Evolutionary conservation across 768 basidiomycete genomes (phyloP).

Genomic region (Russula griseocarnosa): DNA sequence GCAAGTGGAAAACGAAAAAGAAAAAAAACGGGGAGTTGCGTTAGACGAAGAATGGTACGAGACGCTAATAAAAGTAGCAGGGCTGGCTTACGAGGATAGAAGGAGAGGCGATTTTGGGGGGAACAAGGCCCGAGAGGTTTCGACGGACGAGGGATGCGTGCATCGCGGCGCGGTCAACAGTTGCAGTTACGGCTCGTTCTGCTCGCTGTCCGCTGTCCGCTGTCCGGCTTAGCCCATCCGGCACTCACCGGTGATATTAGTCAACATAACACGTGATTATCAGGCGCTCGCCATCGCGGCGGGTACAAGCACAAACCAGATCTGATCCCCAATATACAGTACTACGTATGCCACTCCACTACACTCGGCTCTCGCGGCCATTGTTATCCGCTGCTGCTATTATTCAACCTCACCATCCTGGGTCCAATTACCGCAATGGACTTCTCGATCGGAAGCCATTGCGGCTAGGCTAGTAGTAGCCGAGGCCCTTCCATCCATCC

Average conservation of each 20-base stretch:
- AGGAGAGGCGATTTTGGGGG: slow-evolving; percentile 94
- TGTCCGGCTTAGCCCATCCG: not conserved
- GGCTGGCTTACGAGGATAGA: slow-evolving; percentile 61
- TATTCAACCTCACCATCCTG: no score
- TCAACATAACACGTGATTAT: not conserved
- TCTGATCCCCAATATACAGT: not conserved
- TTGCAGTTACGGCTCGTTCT: no score
- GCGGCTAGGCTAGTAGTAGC: no score
- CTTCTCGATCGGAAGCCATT: no score
- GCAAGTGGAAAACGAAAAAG: not conserved
- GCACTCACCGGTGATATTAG: not conserved
- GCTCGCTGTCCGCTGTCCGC: no score
- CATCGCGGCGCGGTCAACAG: no score
- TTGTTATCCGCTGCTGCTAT: not conserved
- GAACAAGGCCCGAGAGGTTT: slow-evolving; percentile 79
- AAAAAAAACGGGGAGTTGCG: not conserved
- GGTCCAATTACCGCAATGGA: no score
- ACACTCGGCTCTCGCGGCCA: not conserved
- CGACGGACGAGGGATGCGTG: slow-evolving; percentile 80
- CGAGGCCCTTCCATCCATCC: no score
- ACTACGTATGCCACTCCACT: not conserved
- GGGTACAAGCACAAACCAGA: no score
- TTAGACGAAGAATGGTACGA: not conserved
- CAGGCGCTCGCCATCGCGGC: no score
- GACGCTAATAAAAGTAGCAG: no score